Conservation (phyloP, 1,284 basidiomycete genomes). For the Porodaedalea pini region DNA sequence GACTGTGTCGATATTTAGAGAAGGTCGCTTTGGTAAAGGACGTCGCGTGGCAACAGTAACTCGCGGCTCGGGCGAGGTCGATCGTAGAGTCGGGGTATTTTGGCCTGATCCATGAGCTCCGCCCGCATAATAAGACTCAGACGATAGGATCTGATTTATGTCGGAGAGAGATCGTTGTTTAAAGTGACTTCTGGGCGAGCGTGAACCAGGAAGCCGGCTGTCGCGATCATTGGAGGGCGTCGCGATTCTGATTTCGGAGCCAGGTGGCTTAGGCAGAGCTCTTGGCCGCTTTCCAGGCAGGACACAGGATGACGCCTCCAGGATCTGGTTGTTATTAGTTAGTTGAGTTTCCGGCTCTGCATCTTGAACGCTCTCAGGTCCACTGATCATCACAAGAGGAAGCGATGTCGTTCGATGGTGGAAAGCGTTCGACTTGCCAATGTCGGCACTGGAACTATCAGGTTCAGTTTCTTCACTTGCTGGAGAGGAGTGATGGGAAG, state of each 20-base stretch:
- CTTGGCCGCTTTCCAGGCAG: too few relatives aligned
- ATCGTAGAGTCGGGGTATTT: background rate
- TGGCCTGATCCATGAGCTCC: background rate
- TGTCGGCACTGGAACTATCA: background rate
- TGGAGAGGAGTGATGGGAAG: background rate
- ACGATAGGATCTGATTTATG: too few relatives aligned
- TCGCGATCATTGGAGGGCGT: too few relatives aligned
- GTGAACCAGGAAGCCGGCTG: too few relatives aligned
- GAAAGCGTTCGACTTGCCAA: background rate
- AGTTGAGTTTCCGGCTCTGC: background rate
- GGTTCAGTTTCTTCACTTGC: background rate
- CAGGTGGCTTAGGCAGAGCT: too few relatives aligned
- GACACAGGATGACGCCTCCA: background rate
- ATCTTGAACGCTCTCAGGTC: background rate
- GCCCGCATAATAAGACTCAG: background rate
- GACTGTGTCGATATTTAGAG: background rate
- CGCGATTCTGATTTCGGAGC: too few relatives aligned
- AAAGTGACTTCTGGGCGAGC: too few relatives aligned
- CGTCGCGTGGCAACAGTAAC: background rate
- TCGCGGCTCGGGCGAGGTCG: background rate
- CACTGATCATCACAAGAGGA: background rate
- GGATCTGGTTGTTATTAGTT: background rate
- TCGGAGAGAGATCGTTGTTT: too few relatives aligned
- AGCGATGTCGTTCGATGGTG: background rate
- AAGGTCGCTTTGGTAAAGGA: background rate